Conservation (phyloP, 495 filamentous ascomycete species). For the Lasiosphaeriaceae sp. region DNA sequence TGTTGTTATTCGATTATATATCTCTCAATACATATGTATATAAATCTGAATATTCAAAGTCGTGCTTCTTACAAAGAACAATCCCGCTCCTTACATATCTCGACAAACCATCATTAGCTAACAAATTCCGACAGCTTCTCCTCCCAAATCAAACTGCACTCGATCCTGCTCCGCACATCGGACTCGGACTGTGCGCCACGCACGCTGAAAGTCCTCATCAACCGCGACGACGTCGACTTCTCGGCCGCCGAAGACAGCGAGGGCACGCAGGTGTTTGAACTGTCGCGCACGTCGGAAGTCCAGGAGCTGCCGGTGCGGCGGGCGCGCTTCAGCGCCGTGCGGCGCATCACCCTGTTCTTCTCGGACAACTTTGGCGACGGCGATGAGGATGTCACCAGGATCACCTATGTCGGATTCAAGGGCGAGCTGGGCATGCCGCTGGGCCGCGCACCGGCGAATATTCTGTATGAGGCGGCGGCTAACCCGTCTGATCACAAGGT, state of each 20-base stretch:
- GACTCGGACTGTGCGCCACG: conserved; percentile 66
- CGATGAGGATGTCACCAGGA: conserved; percentile 70
- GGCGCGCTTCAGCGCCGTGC: conserved; percentile 81
- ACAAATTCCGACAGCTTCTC: conserved; percentile 68
- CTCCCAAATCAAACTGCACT: conserved; percentile 87
- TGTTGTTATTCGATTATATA: not conserved
- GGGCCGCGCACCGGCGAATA: conserved; percentile 75
- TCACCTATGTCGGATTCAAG: conserved; percentile 87
- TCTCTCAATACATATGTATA: conserved; percentile 16
- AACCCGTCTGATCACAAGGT: conserved; percentile 80
- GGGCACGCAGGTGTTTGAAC: conserved; percentile 72
- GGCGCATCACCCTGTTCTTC: conserved; percentile 76
- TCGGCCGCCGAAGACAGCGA: conserved; percentile 59
- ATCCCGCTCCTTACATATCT: too few species aligned
- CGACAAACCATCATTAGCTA: too few species aligned
- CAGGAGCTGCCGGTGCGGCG: conserved; percentile 79
- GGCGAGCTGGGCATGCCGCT: conserved; percentile 79
- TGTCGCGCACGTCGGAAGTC: conserved; percentile 73
- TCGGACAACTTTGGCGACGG: conserved; percentile 65
- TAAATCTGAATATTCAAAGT: too few species aligned
- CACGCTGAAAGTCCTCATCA: conserved; percentile 79
- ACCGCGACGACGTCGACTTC: conserved; percentile 86
- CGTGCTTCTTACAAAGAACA: too few species aligned
- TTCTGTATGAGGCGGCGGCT: conserved; percentile 89
- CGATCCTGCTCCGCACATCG: conserved; percentile 77